A percentile compares a stretch with the other conserved stretches of the same genome.
Evolutionary conservation across 2,329 filamentous ascomycete genomes (phyloP).

Genomic region (Pezizomycotina sp.): DNA sequence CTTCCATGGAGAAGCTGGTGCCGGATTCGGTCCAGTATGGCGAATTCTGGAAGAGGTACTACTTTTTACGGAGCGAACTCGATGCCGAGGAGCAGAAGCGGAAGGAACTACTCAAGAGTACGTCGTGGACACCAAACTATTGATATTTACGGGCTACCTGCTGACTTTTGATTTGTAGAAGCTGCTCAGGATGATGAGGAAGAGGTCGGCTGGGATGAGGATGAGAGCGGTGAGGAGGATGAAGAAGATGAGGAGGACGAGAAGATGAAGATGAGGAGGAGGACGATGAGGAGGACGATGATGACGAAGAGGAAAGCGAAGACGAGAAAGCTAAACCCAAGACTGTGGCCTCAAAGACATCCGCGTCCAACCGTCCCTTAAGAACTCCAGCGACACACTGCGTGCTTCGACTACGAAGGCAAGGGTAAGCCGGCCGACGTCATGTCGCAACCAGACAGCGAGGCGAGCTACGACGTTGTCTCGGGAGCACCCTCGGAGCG

Average conservation of each 20-base stretch:
- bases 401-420: too few relatives aligned
- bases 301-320: constrained; percentile 18
- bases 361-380: constrained; percentile 30
- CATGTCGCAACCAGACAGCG: constrained; percentile 80
- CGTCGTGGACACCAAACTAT: constrained; percentile 24
- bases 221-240: too few relatives aligned
- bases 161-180: constrained; percentile 23
- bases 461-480: constrained; percentile 90
- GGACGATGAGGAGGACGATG: constrained; percentile 28
- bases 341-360: constrained; percentile 25
- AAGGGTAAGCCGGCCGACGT: constrained; percentile 61
- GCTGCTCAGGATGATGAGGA: constrained; percentile 43
- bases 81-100: constrained; percentile 82
- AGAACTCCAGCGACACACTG: constrained; percentile 28
- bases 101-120: constrained; percentile 81
- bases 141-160: not conserved
- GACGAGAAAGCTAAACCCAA: constrained; percentile 20
- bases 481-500: constrained; percentile 58
- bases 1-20: constrained; percentile 91
- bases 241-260: constrained; percentile 48
- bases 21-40: constrained; percentile 78
- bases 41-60: constrained; percentile 88
- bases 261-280: constrained; percentile 27
- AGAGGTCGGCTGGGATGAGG: constrained; percentile 49
- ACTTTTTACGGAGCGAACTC: constrained; percentile 81